Percentiles rank a stretch among this genome's conserved stretches.
Conservation (phyloP, 306 rosid genomes). For the Albizia julibrissin region DNA sequence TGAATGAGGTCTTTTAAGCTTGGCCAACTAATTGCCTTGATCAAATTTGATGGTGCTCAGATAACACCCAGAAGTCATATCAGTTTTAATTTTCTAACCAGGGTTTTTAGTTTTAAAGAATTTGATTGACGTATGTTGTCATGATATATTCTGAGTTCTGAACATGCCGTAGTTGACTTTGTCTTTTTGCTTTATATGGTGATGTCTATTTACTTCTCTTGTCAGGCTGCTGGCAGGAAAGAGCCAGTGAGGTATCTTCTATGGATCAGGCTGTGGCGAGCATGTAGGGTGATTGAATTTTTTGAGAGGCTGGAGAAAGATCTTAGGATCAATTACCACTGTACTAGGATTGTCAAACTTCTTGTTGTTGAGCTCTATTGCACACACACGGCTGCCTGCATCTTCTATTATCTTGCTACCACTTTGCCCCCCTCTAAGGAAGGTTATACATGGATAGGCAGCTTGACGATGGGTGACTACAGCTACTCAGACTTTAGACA, state of each 20-base stretch:
- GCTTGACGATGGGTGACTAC: slow-evolving; percentile 61
- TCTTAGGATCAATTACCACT: slow-evolving; percentile 50
- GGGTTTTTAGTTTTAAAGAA: not conserved
- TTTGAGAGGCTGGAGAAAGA: slow-evolving; percentile 57
- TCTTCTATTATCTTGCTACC: slow-evolving; percentile 70
- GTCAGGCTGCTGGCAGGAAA: slow-evolving; percentile 48
- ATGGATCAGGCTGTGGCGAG: slow-evolving; percentile 63
- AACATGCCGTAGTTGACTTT: not conserved
- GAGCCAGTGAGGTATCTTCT: slow-evolving; percentile 56
- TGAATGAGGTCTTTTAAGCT: not conserved
- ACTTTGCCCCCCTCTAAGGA: slow-evolving; percentile 53
- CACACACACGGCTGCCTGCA: slow-evolving; percentile 72
- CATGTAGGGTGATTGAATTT: slow-evolving; percentile 48
- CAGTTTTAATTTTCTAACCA: not conserved
- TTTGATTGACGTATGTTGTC: not conserved
- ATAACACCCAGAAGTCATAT: not conserved
- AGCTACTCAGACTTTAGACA: slow-evolving; percentile 57
- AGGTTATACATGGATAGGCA: slow-evolving; percentile 74
- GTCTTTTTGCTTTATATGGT: not conserved
- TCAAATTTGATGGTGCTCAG: not conserved
- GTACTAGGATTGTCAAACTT: slow-evolving; percentile 55
- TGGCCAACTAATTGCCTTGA: not conserved
- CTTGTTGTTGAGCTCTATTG: slow-evolving; percentile 65
- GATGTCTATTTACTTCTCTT: not conserved
- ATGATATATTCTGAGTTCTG: not conserved